Evolutionary conservation across 139 green algal genomes (phyloP).

Genomic region (Asterochloris erici): DNA sequence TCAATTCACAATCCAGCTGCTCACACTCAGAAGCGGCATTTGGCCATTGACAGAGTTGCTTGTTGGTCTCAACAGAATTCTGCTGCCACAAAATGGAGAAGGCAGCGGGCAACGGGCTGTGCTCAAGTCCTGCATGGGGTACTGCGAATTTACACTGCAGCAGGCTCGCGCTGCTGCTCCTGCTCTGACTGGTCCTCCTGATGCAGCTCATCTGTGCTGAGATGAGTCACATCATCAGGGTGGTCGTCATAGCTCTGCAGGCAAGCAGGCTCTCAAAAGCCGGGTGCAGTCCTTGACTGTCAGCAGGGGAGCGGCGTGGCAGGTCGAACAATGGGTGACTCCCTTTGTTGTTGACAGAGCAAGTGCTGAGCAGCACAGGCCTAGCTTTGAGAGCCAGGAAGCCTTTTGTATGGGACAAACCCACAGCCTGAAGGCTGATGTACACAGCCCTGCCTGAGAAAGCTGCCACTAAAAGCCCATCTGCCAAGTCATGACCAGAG

Average conservation of each 20-base stretch:
- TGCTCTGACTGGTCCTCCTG: not conserved
- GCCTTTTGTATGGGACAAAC: not conserved
- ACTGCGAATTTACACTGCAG: not conserved
- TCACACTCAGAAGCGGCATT: too few relatives aligned
- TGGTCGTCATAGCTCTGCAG: not conserved
- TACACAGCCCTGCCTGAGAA: not conserved
- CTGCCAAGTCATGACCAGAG: not conserved
- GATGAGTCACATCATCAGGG: slow-evolving; percentile 7
- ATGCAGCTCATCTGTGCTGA: not conserved
- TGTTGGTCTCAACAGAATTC: too few relatives aligned
- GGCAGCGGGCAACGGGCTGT: too few relatives aligned
- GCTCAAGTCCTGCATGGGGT: too few relatives aligned
- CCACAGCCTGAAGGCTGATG: not conserved
- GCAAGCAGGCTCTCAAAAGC: not conserved
- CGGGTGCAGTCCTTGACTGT: not conserved
- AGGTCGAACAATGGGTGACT: not conserved
- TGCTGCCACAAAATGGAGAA: too few relatives aligned
- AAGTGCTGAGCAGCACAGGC: not conserved
- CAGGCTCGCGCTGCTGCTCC: slow-evolving; percentile 3
- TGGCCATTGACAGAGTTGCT: too few relatives aligned
- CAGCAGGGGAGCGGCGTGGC: not conserved
- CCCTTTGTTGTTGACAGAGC: not conserved
- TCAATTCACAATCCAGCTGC: too few relatives aligned
- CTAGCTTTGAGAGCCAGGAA: not conserved
- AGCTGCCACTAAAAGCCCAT: not conserved